Percentiles rank a stretch among this genome's conserved stretches.
Conservation (phyloP, 345 rosid species). For the Bruguiera gymnorhiza region DNA sequence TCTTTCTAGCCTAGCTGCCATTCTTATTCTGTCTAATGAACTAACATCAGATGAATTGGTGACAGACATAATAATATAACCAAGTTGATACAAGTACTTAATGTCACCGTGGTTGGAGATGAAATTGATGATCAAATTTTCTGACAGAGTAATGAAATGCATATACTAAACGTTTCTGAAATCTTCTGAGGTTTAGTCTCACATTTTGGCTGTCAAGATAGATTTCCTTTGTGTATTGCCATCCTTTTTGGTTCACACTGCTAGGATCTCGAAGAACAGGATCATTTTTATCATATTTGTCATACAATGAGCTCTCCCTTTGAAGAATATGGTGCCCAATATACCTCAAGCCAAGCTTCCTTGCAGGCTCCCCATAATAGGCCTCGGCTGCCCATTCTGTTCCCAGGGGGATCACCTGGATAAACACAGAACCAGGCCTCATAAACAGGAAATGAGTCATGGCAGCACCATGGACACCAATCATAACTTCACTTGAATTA, state of each 20-base stretch:
- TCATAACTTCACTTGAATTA: constrained; percentile 71
- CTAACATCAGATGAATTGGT: background rate
- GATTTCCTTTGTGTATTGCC: constrained; percentile 72
- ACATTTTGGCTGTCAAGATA: constrained; percentile 70
- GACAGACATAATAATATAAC: background rate
- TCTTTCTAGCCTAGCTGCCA: background rate
- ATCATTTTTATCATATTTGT: constrained; percentile 48
- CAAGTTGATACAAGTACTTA: background rate
- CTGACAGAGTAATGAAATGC: constrained; percentile 38
- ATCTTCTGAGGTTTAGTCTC: constrained; percentile 52
- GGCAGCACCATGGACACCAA: constrained; percentile 91
- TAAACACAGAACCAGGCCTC: constrained; percentile 66
- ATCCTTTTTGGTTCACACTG: constrained; percentile 57
- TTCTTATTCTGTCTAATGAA: background rate
- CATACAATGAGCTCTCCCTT: constrained; percentile 65
- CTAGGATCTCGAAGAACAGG: constrained; percentile 61
- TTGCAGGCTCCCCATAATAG: constrained; percentile 80
- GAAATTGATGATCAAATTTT: constrained; percentile 15
- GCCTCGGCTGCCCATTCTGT: constrained; percentile 86
- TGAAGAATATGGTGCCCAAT: constrained; percentile 55
- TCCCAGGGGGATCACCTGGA: constrained; percentile 77
- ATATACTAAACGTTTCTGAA: constrained; percentile 49
- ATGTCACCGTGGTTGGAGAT: constrained; percentile 6
- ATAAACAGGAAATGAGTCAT: constrained; percentile 84
- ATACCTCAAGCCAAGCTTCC: constrained; percentile 69